A percentile compares a stretch with the other conserved stretches of the same genome.
Evolutionary conservation across 1,284 basidiomycete genomes (phyloP).

Genomic region (Salmacisia buchloeana): DNA sequence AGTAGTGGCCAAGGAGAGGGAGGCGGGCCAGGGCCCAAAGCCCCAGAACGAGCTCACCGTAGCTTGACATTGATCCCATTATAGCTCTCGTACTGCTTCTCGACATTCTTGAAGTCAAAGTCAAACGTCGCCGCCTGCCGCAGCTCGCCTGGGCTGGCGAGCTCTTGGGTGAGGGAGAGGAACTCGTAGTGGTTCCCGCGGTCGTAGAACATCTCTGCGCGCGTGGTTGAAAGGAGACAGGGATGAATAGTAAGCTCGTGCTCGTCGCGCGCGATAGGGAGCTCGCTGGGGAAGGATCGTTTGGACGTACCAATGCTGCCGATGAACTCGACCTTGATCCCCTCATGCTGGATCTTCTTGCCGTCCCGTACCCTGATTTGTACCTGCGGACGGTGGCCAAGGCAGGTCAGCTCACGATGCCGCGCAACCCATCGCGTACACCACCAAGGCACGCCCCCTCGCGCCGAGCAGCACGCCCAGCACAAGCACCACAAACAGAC

Average conservation of each 20-base stretch:
- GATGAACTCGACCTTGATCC: constrained; percentile 95
- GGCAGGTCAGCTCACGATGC: not conserved
- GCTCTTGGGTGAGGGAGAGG: constrained; percentile 85
- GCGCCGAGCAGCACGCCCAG: not conserved
- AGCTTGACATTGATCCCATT: constrained; percentile 97
- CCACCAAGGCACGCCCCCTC: not conserved
- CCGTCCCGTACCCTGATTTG: constrained; percentile 84
- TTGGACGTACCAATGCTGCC: constrained; percentile 79
- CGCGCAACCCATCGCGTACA: not conserved
- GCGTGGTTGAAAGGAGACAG: constrained; percentile 1
- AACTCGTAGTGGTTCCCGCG: constrained; percentile 97
- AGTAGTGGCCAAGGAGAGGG: not conserved
- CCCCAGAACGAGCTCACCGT: constrained; percentile 32
- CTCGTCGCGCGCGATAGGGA: constrained; percentile 5
- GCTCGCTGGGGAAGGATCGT: not conserved
- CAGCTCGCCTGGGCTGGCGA: constrained; percentile 90
- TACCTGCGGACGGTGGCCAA: constrained; percentile 57
- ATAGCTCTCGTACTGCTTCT: constrained; percentile 98
- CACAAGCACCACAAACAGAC: not conserved
- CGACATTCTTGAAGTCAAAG: constrained; percentile 96
- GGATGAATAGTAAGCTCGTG: constrained; percentile 6
- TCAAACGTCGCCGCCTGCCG: constrained; percentile 89
- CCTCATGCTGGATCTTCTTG: constrained; percentile 90
- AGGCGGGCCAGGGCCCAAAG: not conserved
- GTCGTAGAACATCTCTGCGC: constrained; percentile 85